Evolutionary conservation across 208 protist species (phyloP), one percentile per base, ranked within the genome.

Genomic region (Crithidia sp.): DNA sequence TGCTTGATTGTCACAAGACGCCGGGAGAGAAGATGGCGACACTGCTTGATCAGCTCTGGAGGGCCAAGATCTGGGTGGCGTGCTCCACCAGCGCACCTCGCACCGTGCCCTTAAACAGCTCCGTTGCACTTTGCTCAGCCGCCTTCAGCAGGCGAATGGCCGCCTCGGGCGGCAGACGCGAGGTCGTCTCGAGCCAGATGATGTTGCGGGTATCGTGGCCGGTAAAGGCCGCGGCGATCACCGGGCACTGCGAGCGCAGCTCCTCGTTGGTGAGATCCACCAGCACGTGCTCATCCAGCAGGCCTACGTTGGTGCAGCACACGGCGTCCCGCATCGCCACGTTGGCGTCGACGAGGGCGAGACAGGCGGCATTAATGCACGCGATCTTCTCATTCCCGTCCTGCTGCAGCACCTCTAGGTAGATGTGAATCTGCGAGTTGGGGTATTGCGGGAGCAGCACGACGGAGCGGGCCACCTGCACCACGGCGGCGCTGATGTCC

Each of bases 361-460:
- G 81, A 65, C 89, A 95, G 16, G 93, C 93, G 8, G 93, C 93
- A 63, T 94, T 97, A 76, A 97, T 91, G 69, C 86, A 89, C 41
- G 90, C 82, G 5, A 89, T 81, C 72, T 93, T 95, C 47, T 95
- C 90, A 57, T 79, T 92, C 4, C 90, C 93, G 72, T 97, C 91
- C 39, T 89, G 80, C 60, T 83, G 83, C 14, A 97, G 79, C 5
- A 97, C 81, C 55, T 96, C 90, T 4, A 97, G 70, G 60, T 78
- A 86, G 43, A 97, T 81, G 84, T 95, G 87, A 52, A 97, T 95
- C 54, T 95, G 86, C n/a, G 92, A 95, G 69, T 86, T 86, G 17
- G 92, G 90, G 67, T 96, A 96, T 68, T 96, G 90, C 9, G 76
- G 62, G n/a, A 92, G 78, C 6, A 96, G 63, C 9, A 96, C 82